A percentile compares a stretch with the other conserved stretches of the same genome.
phyloP scores from a whole-genome alignment of 139 green algal species.

The Axilococcus clingmanii region DNA sequence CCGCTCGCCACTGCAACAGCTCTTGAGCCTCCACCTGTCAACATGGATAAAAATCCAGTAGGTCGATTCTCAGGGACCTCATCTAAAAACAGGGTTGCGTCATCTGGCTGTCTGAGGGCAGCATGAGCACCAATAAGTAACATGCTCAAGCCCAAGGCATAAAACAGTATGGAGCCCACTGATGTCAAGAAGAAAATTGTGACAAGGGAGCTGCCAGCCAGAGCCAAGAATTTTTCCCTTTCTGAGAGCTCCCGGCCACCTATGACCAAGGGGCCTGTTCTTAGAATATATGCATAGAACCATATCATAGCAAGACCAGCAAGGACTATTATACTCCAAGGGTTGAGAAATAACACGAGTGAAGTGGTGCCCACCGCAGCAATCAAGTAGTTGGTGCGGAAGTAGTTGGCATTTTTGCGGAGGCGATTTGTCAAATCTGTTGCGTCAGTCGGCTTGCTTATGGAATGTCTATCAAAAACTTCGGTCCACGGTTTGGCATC shows the following conservation, averaged over 20 bases:
- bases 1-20: too few relatives aligned
- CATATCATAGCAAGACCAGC: slow-evolving; percentile 53
- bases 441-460: slow-evolving; percentile 63
- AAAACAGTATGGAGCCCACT: slow-evolving; percentile 79
- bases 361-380: slow-evolving; percentile 52
- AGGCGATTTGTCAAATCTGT: slow-evolving; percentile 65
- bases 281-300: slow-evolving; percentile 81
- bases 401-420: slow-evolving; percentile 84
- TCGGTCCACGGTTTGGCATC: slow-evolving; percentile 80
- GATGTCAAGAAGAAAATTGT: slow-evolving; percentile 89
- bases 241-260: slow-evolving; percentile 71
- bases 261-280: slow-evolving; percentile 58
- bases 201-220: slow-evolving; percentile 61
- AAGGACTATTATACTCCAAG: slow-evolving; percentile 46
- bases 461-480: slow-evolving; percentile 63
- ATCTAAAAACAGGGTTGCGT: slow-evolving; percentile 69
- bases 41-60: slow-evolving; percentile 14
- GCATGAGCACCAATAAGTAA: slow-evolving; percentile 64
- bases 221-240: slow-evolving; percentile 73
- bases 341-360: slow-evolving; percentile 43
- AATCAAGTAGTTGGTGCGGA: slow-evolving; percentile 86
- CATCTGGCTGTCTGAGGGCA: slow-evolving; percentile 62
- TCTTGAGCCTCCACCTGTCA: too few relatives aligned
- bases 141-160: slow-evolving; percentile 55
- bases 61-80: slow-evolving; percentile 30